Evolutionary conservation across 2,329 filamentous ascomycete species (phyloP).

Genomic region (Monilinia vaccinii-corymbosi): DNA sequence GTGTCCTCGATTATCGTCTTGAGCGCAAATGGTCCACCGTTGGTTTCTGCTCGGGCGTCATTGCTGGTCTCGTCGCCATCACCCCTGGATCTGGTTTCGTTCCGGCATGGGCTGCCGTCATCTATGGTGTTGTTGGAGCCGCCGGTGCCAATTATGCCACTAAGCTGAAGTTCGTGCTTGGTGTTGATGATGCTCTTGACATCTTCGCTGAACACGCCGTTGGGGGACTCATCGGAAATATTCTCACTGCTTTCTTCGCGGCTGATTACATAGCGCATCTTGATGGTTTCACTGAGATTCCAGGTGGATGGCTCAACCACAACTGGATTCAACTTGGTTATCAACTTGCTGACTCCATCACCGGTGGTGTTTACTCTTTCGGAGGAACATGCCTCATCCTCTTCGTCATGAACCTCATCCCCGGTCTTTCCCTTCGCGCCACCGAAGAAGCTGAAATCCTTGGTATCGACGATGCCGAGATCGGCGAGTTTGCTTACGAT

Average conservation of each 20-base stretch:
- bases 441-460: slow-evolving; percentile 71
- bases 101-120: slow-evolving; percentile 72
- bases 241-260: slow-evolving; percentile 74
- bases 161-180: slow-evolving; percentile 77
- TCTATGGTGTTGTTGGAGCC: slow-evolving; percentile 70
- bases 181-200: slow-evolving; percentile 77
- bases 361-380: slow-evolving; percentile 72
- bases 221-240: slow-evolving; percentile 70
- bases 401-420: slow-evolving; percentile 70
- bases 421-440: slow-evolving; percentile 65
- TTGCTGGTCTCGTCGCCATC: slow-evolving; percentile 79
- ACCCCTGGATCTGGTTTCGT: slow-evolving; percentile 82
- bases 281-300: slow-evolving; percentile 58
- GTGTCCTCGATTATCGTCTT: slow-evolving; percentile 76
- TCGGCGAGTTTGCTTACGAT: slow-evolving; percentile 93
- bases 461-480: slow-evolving; percentile 82
- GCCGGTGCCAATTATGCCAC: slow-evolving; percentile 80
- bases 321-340: slow-evolving; percentile 78
- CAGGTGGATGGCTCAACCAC: slow-evolving; percentile 73
- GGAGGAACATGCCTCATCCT: slow-evolving; percentile 68
- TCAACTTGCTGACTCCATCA: slow-evolving; percentile 73
- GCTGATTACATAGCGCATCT: slow-evolving; percentile 77
- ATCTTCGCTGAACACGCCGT: slow-evolving; percentile 80
- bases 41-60: slow-evolving; percentile 84
- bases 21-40: slow-evolving; percentile 90